Evolutionary conservation across 2,329 filamentous ascomycete species (phyloP), one percentile per base, ranked within the genome.

Genomic region (Arthrobotrys sphaeroides): DNA sequence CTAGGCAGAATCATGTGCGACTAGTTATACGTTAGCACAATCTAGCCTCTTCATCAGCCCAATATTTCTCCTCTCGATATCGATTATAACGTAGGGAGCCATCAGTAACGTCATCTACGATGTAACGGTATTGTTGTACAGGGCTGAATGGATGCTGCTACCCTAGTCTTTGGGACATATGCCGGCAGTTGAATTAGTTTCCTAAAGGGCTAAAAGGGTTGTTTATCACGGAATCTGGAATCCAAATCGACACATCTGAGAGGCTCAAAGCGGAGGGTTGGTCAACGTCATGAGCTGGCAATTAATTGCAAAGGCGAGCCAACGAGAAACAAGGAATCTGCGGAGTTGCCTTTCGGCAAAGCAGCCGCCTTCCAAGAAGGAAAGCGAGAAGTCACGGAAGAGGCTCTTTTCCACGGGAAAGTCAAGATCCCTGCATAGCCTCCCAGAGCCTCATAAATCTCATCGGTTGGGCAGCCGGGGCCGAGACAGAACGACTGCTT

Each of bases 361-460:
- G 57, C 62, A 68, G 62, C 57, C n/a, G n/a, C n/a, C 64, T 61
- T 65, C 72, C 42, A 45, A 59, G 61, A 51, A 49, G 16, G 24
- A 45, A 67, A 24, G 24, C 43, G 43, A 55, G 57, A 68, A 42
- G 28, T 38, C 40, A 38, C 42, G 61, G 36, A 69, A 49, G 72
- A 69, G 64, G 72, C 64, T 69, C 64, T 74, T 62, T 65, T 22
- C 49, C 61, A 68, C 70, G 70, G 70, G 70, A 55, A 65, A 49
- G 47, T 33, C 57, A 62, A 31, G 16, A 24, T 43, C 49, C 72
- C 59, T 57, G 53, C 47, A 16, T 65, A 69, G 64, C 61, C 28
- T 65, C 72, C 72, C 72, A 75, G 72, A 75, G 72, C 72, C 72
- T 75, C 72, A 74, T 57, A 62, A 40, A 51, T 22, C n/a, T 47